A percentile compares a stretch with the other conserved stretches of the same genome.
Conservation (phyloP, 192 early-diverging fungal genomes). For the Mortierella antarctica region DNA sequence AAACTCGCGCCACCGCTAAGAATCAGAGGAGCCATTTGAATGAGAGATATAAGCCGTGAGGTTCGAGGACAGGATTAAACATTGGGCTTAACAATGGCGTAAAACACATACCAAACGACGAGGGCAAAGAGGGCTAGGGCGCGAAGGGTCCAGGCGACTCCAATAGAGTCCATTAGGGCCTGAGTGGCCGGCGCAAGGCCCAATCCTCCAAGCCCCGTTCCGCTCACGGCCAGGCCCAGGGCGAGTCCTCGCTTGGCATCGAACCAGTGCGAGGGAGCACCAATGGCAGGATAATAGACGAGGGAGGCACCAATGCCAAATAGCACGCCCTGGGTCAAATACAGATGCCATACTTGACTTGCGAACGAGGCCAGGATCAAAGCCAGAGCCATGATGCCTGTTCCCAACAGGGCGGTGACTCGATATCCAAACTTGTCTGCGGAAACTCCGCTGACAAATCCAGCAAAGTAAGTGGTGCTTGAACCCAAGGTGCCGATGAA, state of each 20-base stretch:
- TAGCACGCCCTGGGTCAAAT: constrained; percentile 78
- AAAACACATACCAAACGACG: constrained; percentile 44
- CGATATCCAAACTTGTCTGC: constrained; percentile 62
- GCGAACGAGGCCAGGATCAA: constrained; percentile 62
- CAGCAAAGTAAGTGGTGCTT: constrained; percentile 31
- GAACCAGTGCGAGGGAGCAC: constrained; percentile 80
- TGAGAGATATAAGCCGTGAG: background rate
- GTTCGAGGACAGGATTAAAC: background rate
- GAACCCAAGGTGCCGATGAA: constrained; percentile 44
- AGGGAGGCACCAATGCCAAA: constrained; percentile 79
- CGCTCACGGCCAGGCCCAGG: constrained; percentile 78
- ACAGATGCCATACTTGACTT: constrained; percentile 74
- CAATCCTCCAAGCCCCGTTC: constrained; percentile 80
- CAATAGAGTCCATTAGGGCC: constrained; percentile 67
- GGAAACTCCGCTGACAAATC: constrained; percentile 38
- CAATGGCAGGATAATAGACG: constrained; percentile 71
- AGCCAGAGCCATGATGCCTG: constrained; percentile 50
- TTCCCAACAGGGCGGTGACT: constrained; percentile 60
- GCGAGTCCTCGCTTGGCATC: constrained; percentile 72
- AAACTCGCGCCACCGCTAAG: constrained; percentile 51
- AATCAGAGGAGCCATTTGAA: background rate
- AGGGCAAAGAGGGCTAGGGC: constrained; percentile 65
- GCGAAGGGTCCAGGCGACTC: constrained; percentile 73
- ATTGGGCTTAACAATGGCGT: background rate
- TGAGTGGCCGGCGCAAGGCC: constrained; percentile 69